Evolutionary conservation across 371 early-diverging fungal genomes (phyloP), one percentile per base, ranked within the genome.

Genomic region (Mucor racemosus): DNA sequence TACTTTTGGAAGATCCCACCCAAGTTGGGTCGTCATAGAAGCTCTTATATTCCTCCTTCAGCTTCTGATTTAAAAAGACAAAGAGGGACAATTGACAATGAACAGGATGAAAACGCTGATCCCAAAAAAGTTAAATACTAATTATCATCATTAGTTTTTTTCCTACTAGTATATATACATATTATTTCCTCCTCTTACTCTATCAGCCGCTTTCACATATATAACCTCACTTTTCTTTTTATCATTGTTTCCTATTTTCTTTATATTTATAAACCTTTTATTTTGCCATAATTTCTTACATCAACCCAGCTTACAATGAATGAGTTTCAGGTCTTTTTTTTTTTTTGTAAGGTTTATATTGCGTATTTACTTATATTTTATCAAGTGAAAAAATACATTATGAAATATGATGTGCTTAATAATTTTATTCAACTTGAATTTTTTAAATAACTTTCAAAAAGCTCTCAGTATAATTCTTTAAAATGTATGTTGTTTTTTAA

Each of bases 1-100:
- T 88, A 88, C 72, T 88, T 88, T 70, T 88, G 83, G 83, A 84
- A 84, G 64, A 88, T 88, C 65, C 88, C 88, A 39, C 86, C 86
- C 57, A 86, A 86, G 79, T 68, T 86, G 60, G 86, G 86, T 56
- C 86, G 86, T 39, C 76, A 81, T 50, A 71, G 81, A 31, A 68
- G 73, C 33, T 64, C 79, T n/a, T 84, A 84, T 48, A 71, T 84
- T 64, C 84, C 84, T 46, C 79, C 84, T 17, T 78, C 80, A 38
- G 80, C 80, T 7, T 17, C 48, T 26, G 66, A 70, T 6, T 17
- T 31, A 4, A 70, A 70, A 53, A 65, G 60, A 17, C 58, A 69
- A 55, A 55, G 40, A 35, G 44, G 19, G 13, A 58, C 57, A 11
- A 26, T 10, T 21, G 39, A 62, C 17, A 46, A 40, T 10, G 44